Evolutionary conservation across 140 eudicot genomes (phyloP).

Genomic region (Senecio squalidus): DNA sequence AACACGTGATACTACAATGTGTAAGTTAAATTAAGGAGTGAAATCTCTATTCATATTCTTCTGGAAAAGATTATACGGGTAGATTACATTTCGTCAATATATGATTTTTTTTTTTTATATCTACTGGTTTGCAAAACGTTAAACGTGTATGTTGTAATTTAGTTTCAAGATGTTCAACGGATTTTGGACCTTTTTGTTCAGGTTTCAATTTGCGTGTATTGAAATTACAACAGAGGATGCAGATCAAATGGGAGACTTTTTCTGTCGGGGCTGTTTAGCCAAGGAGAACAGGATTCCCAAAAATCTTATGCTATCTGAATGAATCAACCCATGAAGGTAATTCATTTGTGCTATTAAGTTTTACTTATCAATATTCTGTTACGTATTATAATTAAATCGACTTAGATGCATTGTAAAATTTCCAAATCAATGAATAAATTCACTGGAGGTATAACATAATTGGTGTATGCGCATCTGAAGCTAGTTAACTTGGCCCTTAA

Average conservation of each 20-base stretch:
- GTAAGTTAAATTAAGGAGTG: too few relatives aligned
- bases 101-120: background rate
- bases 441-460: too few relatives aligned
- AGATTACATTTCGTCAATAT: background rate
- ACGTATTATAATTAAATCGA: too few relatives aligned
- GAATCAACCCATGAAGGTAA: background rate
- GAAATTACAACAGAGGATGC: slow-evolving; percentile 69
- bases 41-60: too few relatives aligned
- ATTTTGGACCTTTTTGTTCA: slow-evolving; percentile 32
- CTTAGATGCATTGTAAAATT: too few relatives aligned
- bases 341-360: background rate
- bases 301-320: background rate
- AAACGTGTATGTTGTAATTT: background rate
- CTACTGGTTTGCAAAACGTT: background rate
- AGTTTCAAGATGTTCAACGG: background rate
- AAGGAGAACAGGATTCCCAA: slow-evolving; percentile 37
- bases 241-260: slow-evolving; percentile 46
- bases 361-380: too few relatives aligned
- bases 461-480: too few relatives aligned
- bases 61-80: too few relatives aligned
- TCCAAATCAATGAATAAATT: too few relatives aligned
- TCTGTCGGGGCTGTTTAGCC: slow-evolving; percentile 52
- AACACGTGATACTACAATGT: too few relatives aligned
- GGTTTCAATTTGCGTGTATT: slow-evolving; percentile 84
- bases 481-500: too few relatives aligned